Evolutionary conservation across 208 protist species (phyloP), one percentile per base, ranked within the genome.

Genomic region (Trypanosoma cruzi): DNA sequence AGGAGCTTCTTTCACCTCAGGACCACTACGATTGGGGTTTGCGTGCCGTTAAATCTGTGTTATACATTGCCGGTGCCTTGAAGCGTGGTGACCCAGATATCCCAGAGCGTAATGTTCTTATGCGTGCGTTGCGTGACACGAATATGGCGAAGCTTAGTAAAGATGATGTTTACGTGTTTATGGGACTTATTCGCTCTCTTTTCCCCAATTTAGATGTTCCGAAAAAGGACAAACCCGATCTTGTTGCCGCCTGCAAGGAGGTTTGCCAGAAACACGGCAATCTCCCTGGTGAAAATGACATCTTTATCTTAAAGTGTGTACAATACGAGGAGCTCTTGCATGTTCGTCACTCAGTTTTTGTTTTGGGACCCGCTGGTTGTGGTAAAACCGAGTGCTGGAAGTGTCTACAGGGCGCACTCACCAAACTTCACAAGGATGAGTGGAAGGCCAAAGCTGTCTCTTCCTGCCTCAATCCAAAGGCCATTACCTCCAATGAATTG

Each of bases 1-100:
- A 93, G 76, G 96, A 99, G 72, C 85, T 99, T 34, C 90, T 99
- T 34, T 99, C 96, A 7, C 97, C 98, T 37, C 98, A 99, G 75
- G 90, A 98, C 64, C 98, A 99, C 82, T 99, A 99, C 83, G 98
- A 99, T 86, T 99, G 98, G 98, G 98, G 98, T 80, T 86, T 99
- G 52, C 95, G 98, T 71, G 98, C 98, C 5, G 98, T 99, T n/a
- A 99, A 99, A 77, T 98, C 98, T 40, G 97, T 99, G 68, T 81
- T 99, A 32, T 97, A 97, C 75, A 98, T 99, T 76, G 98, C 98
- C 63, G 98, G 98, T 75, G 89, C 90, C 18, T 84, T 99, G 32
- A 98, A 98, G 81, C 94, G 97, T 71, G 96, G 93, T 46, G 97
- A 99, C 67, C 96, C 96, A 13, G 91, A 96, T 36, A 77, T 98